Evolutionary conservation across 164 flowering plant genomes (phyloP), one percentile per base, ranked within the genome.

Genomic region (Dillenia turbinata): DNA sequence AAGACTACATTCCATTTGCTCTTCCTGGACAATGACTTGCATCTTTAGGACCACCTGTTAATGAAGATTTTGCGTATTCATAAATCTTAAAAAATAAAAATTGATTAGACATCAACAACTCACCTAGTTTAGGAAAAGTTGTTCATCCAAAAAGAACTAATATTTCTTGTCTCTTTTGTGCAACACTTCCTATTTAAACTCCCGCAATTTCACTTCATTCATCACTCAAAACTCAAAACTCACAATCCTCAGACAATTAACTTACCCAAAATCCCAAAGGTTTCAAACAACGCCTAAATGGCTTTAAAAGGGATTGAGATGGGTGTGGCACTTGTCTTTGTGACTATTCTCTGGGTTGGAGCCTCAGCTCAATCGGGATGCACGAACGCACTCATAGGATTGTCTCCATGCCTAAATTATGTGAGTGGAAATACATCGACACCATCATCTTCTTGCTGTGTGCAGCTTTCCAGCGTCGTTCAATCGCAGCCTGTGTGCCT

Each of bases 331-430:
- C 10, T 68, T 14, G 60, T 68, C 52, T 47, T 71, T 57, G 70
- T 55, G 47, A 26, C 67, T 6, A 16, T 66, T 47, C 17, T 71
- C 40, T 65, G 59, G 60, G 17, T 52, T 5, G 60, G 44, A 54
- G 66, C 65, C 46, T 51, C 43, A 24, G 76, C 73, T 54, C 79
- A 76, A 57, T 55, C 71, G n/a, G 60, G 71, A 12, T 78, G 81
- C 74, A 65, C 67, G 0, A 49, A 1, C 15, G 71, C 56, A 24
- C 8, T 78, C 53, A 46, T 72, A 13, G 52, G 79, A 47, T 16
- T 78, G 67, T 54, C 77, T 12, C 79, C 82, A 14, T 78, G 82
- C 74, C 68, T 78, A 13, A 70, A 43, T 53, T 78, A 54, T 46
- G 45, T 73, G 8, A 71, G 64, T 0, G 73, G 77, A 26, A 75